Evolutionary conservation across 805 yeast genomes (phyloP), one percentile per base, ranked within the genome.

Genomic region (Candida schatavii): DNA sequence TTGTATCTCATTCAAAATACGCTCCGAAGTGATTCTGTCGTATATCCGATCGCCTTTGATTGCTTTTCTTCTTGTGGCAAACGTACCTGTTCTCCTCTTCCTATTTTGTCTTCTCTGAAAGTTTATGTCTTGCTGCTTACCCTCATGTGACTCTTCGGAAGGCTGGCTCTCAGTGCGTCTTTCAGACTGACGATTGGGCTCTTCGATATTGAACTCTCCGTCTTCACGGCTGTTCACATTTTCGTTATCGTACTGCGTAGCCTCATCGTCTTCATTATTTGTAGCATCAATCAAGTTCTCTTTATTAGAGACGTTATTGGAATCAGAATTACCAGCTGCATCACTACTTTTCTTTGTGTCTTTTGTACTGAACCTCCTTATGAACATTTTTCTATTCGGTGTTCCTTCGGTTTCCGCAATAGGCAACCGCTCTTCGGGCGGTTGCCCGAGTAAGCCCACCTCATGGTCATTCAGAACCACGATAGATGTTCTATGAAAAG

Each of bases 11-110:
- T 72, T 68, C 47, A 93, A 66, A 27, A 89, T 68, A 44, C 81
- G 70, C 49, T 83, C 89, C 0, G 97, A 95, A 0, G 93, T 80
- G 34, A 78, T 82, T 41, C 85, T 75, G 46, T 85, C 95, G 49
- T 75, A 80, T 1, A 85, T 77, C 36, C 76, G 69, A 39, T 78
- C 77, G 15, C 71, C 70, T 4, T 61, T 59, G 32, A 62, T 51
- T 15, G 56, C 55, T 43, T 57, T 65, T 39, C 66, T 61, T 44
- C 72, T 52, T 2, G 64, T 56, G 3, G 64, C 57, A 39, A 67
- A 70, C 3, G 66, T 61, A 4, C 68, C 66, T 11, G 67, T 66
- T 42, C 66, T 64, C 37, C 63, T 63, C 47, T 66, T 58, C 44
- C 62, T 54, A 45, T 52, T 50, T 21, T 55, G 53, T 35, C 52